These are phyloP conservation scores for Ceratobasidium sp. DNA, from an alignment of 1,284 basidiomycete species.

Conservation along the genomic window DNA sequence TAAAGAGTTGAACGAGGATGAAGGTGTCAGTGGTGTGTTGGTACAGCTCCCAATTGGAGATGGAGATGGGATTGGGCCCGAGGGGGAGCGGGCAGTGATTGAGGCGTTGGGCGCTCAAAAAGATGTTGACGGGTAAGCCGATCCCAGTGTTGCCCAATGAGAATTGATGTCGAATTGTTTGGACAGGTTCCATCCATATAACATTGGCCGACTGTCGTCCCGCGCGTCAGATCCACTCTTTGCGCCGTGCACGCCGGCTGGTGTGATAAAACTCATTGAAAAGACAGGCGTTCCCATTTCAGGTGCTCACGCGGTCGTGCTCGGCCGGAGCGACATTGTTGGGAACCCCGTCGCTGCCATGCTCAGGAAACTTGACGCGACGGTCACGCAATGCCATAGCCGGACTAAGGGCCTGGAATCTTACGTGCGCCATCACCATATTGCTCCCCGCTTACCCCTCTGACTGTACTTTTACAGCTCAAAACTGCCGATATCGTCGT, in stretches of 20 bases:
- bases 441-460: background rate
- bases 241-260: conserved; percentile 95
- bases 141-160: background rate
- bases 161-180: background rate
- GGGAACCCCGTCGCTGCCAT: conserved; percentile 95
- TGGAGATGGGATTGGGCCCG: conserved; percentile 83
- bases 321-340: conserved; percentile 98
- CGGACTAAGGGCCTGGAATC: conserved; percentile 82
- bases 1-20: conserved; percentile 85
- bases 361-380: conserved; percentile 90
- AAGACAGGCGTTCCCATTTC: conserved; percentile 79
- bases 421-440: conserved; percentile 62
- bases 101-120: conserved; percentile 95
- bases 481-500: conserved; percentile 92
- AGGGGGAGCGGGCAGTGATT: conserved; percentile 90
- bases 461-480: conserved; percentile 62
- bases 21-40: conserved; percentile 86
- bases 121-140: conserved; percentile 91
- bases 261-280: conserved; percentile 90
- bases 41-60: conserved; percentile 97
- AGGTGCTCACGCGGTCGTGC: conserved; percentile 88
- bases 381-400: conserved; percentile 98
- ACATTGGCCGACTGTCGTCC: conserved; percentile 95
- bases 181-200: conserved; percentile 94
- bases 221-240: conserved; percentile 92